These are phyloP conservation scores for Dendrostoma leiphaemia DNA, from an alignment of 2,329 filamentous ascomycete genomes.

Conservation along the genomic window DNA sequence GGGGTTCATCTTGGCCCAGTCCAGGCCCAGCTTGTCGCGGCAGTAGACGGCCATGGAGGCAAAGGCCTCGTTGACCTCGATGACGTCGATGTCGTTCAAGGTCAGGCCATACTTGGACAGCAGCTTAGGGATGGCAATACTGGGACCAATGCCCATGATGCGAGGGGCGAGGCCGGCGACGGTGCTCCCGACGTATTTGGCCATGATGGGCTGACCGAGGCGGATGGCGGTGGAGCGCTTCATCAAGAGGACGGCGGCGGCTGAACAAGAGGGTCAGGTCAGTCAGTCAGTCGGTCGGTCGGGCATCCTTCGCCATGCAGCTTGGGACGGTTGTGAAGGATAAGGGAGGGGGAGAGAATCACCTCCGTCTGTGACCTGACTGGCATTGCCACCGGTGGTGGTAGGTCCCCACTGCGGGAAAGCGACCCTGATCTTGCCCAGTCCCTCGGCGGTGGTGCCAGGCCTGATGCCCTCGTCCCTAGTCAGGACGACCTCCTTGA, in stretches of 20 bases:
- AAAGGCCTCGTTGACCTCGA: constrained; percentile 97
- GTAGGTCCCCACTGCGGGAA: constrained; percentile 86
- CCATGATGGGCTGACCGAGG: constrained; percentile 86
- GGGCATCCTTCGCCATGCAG: too few species aligned
- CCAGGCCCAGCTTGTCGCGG: constrained; percentile 67
- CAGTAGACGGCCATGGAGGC: constrained; percentile 98
- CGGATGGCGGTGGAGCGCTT: constrained; percentile 85
- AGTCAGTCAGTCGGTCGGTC: too few species aligned
- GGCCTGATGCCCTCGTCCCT: constrained; percentile 88
- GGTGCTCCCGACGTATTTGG: constrained; percentile 91
- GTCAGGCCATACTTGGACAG: constrained; percentile 74
- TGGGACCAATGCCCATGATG: constrained; percentile 94
- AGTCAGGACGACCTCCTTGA: constrained; percentile 74
- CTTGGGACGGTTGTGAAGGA: too few species aligned
- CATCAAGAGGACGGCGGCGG: constrained; percentile 88
- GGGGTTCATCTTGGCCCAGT: constrained; percentile 76
- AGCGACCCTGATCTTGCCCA: constrained; percentile 83
- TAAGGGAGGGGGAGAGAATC: constrained; percentile 22
- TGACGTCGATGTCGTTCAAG: constrained; percentile 80
- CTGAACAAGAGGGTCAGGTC: constrained; percentile 34
- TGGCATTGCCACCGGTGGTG: constrained; percentile 91
- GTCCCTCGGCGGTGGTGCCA: constrained; percentile 80
- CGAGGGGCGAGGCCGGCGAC: constrained; percentile 86
- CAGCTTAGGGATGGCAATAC: constrained; percentile 76
- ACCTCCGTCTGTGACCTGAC: constrained; percentile 91